Evolutionary conservation across 805 yeast genomes (phyloP).

Genomic region (Candida anglica): DNA sequence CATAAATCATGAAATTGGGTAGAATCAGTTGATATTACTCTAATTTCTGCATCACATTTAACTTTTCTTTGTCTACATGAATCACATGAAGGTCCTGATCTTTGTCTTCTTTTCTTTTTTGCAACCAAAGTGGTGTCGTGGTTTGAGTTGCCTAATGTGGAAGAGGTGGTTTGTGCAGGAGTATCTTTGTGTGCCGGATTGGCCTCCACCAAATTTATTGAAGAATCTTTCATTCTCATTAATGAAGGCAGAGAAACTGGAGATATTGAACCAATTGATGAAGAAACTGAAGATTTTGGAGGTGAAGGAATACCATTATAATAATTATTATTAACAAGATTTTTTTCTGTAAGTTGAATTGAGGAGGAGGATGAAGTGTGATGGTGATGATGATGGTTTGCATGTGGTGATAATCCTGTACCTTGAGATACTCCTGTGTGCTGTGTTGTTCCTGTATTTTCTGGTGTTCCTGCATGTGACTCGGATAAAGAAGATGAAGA

Average conservation of each 20-base stretch:
- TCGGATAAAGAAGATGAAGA: neutral
- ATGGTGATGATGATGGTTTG: neutral
- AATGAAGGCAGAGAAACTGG: constrained; percentile 6
- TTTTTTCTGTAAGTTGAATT: constrained; percentile 1
- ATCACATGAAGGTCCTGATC: constrained; percentile 75
- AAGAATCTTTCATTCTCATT: neutral
- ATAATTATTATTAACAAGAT: constrained; percentile 2
- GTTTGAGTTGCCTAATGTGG: too few species aligned
- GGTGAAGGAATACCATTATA: constrained; percentile 4
- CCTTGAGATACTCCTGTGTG: too few species aligned
- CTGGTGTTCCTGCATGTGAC: too few species aligned
- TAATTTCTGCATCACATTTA: constrained; percentile 67
- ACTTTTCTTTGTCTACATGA: constrained; percentile 65
- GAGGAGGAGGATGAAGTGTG: neutral
- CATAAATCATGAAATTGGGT: neutral
- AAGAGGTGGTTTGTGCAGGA: too few species aligned
- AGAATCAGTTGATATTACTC: constrained; percentile 24
- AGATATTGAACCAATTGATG: constrained; percentile 4
- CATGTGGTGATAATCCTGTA: too few species aligned
- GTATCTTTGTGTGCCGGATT: too few species aligned
- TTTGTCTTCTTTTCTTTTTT: constrained; percentile 48
- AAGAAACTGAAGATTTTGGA: constrained; percentile 3
- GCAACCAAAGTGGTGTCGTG: too few species aligned
- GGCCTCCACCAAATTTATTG: too few species aligned
- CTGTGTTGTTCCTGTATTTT: too few species aligned